These are phyloP conservation scores for Rhodotorula sp. DNA, from an alignment of 1,284 basidiomycete species.

Conservation along the genomic window DNA sequence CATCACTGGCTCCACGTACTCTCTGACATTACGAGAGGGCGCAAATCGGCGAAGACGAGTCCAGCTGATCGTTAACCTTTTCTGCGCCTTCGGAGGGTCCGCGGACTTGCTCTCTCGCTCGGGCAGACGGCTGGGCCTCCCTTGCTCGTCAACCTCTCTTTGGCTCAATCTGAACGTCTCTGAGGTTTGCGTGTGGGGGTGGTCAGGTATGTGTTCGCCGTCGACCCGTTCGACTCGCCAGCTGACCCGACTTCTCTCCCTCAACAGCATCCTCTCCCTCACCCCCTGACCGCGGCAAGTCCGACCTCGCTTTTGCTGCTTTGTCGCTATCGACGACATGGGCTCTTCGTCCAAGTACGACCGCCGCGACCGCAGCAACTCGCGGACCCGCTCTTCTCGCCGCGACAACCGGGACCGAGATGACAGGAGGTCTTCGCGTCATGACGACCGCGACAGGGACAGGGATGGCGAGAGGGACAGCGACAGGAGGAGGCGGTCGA, in stretches of 20 bases:
- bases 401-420: slow-evolving; percentile 1
- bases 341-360: not conserved
- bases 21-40: too few species aligned
- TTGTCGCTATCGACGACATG: not conserved
- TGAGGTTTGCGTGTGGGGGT: too few species aligned
- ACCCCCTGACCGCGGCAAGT: not conserved
- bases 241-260: too few species aligned
- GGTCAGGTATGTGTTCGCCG: too few species aligned
- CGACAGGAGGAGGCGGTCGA: not conserved
- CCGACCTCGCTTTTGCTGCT: not conserved
- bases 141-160: not conserved
- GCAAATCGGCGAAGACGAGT: too few species aligned
- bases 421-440: not conserved
- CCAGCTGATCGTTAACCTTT: too few species aligned
- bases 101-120: too few species aligned
- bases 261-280: too few species aligned
- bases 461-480: not conserved
- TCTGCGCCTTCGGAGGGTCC: too few species aligned
- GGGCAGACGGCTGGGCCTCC: too few species aligned
- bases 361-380: not conserved
- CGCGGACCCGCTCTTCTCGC: not conserved
- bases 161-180: too few species aligned
- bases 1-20: not conserved
- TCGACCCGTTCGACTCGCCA: too few species aligned
- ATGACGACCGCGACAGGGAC: not conserved